Evolutionary conservation across 331 rosid species (phyloP), one percentile per base, ranked within the genome.

Genomic region (Rosa hybrid): DNA sequence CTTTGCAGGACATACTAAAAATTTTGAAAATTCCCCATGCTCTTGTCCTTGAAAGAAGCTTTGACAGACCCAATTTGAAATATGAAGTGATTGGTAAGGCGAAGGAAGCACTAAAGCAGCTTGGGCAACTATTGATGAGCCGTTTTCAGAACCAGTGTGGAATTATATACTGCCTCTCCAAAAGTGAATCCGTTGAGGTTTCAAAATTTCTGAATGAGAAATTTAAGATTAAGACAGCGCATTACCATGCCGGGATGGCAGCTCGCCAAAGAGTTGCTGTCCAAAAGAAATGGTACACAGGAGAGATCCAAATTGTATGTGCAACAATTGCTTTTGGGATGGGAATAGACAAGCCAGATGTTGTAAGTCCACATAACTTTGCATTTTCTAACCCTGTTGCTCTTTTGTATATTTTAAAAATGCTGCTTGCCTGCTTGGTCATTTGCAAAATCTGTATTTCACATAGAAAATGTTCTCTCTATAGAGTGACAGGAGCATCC

Each of bases 301-400:
- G 99, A 76, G 94, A 93, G 86, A 89, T 92, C 76, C 96, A 91
- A 65, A 78, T 95, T 54, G 98, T 94, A 62, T 95, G 99, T 67
- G 98, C 99, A 48, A 95, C 98, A 68, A 95, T 95, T 86, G 99
- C 99, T 84, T 95, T 95, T 86, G 99, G 99, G 72, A 95, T 95
- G 98, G 99, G 99, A 81, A 95, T 95, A 83, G 99, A 95, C 93
- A 95, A 95, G 77, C 83, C 97, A 49, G 98, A 95, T 85, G 99
- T 95, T 80, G 99, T 91, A 87, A 93, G 99, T 93, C 82, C 80
- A 77, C 62, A 73, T 81, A 54, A 8, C 80, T 83, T 71, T 41
- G 27, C 23, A 41, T 67, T 30, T 71, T 46, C 71, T 17, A 41
- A 38, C 38, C 3, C 4, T 17, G 13, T n/a, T 23, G 6, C 53